Conservation (phyloP, 495 filamentous ascomycete species). For the Neurospora sp. region DNA sequence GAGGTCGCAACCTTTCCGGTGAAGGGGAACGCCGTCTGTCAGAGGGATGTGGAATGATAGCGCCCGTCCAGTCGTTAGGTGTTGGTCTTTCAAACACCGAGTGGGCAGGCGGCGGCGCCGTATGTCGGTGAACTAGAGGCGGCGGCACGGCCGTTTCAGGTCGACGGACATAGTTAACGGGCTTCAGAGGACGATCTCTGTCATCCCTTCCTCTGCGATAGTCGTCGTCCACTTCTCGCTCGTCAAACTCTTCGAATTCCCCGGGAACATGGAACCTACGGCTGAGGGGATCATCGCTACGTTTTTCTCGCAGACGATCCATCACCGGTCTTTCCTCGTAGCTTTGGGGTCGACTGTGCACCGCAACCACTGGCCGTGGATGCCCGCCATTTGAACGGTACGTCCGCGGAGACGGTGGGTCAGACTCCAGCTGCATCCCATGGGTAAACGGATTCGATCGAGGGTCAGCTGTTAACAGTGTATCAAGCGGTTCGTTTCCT, state of each 20-base stretch:
- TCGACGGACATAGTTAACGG: constrained; percentile 32
- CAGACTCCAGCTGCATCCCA: constrained; percentile 5
- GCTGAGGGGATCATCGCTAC: constrained; percentile 45
- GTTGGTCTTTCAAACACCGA: constrained; percentile 20
- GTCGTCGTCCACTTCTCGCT: constrained; percentile 25
- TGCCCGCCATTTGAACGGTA: constrained; percentile 15
- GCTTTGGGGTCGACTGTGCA: constrained; percentile 28
- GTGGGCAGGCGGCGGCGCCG: constrained; percentile 23
- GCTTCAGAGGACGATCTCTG: constrained; percentile 29
- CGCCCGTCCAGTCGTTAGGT: constrained; percentile 8
- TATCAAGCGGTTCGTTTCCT: constrained; percentile 47
- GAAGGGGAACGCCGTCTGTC: constrained; percentile 15
- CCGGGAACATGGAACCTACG: constrained; percentile 35
- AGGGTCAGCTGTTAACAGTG: neutral
- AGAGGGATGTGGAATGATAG: constrained; percentile 6
- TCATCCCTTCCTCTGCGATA: constrained; percentile 6
- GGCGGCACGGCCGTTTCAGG: constrained; percentile 29
- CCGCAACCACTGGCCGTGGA: constrained; percentile 2
- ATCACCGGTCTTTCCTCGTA: constrained; percentile 45
- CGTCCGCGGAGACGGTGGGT: constrained; percentile 18
- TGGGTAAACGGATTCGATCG: constrained; percentile 17
- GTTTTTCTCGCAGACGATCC: constrained; percentile 43
- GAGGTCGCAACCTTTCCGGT: constrained; percentile 5
- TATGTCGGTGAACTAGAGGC: constrained; percentile 14
- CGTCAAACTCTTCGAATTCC: constrained; percentile 32